These are phyloP conservation scores for Tripterygium wilfordii DNA, from an alignment of 177 flowering plant genomes.

Conservation along the genomic window DNA sequence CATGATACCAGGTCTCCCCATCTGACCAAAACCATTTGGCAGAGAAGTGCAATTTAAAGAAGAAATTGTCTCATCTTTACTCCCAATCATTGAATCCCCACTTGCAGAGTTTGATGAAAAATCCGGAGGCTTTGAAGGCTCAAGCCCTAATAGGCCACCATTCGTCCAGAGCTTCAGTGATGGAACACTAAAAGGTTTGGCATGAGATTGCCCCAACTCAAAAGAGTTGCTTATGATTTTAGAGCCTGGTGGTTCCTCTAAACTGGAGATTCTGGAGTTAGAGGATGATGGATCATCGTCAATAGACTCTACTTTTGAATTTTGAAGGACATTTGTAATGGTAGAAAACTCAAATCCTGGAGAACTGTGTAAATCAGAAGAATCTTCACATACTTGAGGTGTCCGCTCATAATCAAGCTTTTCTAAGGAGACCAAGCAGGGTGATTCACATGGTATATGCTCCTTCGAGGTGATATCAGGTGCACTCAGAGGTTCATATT, in stretches of 20 bases:
- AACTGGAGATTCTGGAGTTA: conserved; percentile 9
- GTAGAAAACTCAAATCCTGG: conserved; percentile 10
- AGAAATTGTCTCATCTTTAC: conserved; percentile 11
- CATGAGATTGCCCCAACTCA: conserved; percentile 23
- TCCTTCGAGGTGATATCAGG: too few species aligned
- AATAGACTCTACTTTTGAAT: conserved; percentile 22
- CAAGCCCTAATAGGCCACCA: conserved; percentile 80
- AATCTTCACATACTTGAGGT: conserved; percentile 15
- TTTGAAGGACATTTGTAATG: conserved; percentile 12
- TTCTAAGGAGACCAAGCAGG: conserved; percentile 15
- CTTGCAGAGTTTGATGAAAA: conserved; percentile 20
- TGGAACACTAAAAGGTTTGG: conserved; percentile 21
- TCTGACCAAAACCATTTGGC: conserved; percentile 2
- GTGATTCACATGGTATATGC: conserved; percentile 9
- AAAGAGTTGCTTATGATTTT: conserved; percentile 17
- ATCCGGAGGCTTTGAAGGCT: conserved; percentile 90
- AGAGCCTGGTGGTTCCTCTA: conserved; percentile 12
- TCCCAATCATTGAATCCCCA: conserved; percentile 10
- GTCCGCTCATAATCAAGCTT: conserved; percentile 13
- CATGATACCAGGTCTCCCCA: conserved; percentile 3
- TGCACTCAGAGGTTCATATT: too few species aligned
- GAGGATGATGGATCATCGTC: conserved; percentile 16
- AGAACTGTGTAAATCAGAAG: conserved; percentile 14
- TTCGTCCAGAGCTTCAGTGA: conserved; percentile 72
- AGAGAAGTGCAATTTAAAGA: too few species aligned